A percentile compares a stretch with the other conserved stretches of the same genome.
phyloP scores from a whole-genome alignment of 176 grass and related monocot species.

The Triticum monococcum region DNA sequence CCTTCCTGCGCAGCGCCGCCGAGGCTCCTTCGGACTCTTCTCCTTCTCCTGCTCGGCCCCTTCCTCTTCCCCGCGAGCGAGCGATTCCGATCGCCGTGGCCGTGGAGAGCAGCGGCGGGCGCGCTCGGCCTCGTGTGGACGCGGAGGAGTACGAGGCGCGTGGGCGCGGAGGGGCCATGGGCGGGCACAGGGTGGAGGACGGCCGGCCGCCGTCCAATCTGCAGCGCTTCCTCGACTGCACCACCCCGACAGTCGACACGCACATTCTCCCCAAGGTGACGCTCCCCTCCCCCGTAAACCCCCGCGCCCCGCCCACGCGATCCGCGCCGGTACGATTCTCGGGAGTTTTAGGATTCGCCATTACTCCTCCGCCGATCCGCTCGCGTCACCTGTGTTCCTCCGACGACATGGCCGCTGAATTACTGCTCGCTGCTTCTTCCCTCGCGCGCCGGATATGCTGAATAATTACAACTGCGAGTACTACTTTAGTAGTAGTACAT shows the following conservation, averaged over 20 bases:
- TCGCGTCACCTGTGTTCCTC: neutral
- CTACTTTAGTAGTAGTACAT: no score
- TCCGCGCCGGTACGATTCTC: neutral
- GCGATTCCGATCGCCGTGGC: constrained; percentile 5
- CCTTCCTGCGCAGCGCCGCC: neutral
- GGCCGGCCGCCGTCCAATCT: constrained; percentile 53
- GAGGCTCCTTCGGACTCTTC: neutral
- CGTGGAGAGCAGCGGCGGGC: no score
- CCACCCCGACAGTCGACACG: constrained; percentile 63
- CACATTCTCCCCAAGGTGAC: constrained; percentile 69
- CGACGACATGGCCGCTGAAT: neutral
- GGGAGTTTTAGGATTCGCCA: constrained; percentile 30
- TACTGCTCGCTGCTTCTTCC: neutral
- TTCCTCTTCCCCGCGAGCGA: neutral
- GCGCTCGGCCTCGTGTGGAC: no score
- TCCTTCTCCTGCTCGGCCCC: neutral
- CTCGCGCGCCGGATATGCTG: neutral
- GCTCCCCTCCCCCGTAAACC: neutral
- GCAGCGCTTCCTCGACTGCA: constrained; percentile 72
- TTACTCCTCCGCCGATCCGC: constrained; percentile 13
- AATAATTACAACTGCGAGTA: neutral
- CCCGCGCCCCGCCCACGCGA: neutral
- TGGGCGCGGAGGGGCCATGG: constrained; percentile 23
- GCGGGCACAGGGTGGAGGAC: constrained; percentile 30
- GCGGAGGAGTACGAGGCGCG: neutral